A percentile compares a stretch with the other conserved stretches of the same genome.
phyloP scores from a whole-genome alignment of 768 basidiomycete genomes.

The Russula sp. region DNA sequence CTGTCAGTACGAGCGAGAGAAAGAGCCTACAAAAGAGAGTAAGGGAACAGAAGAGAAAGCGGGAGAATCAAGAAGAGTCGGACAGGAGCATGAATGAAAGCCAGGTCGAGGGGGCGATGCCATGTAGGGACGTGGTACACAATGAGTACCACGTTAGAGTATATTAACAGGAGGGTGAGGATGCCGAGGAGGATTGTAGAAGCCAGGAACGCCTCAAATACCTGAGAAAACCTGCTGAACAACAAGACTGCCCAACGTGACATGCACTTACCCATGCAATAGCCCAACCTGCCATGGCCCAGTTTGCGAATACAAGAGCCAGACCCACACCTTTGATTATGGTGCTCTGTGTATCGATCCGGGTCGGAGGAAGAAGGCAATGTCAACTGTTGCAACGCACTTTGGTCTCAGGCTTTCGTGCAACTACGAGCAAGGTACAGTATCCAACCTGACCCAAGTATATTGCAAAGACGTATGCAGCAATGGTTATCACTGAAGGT shows the following conservation, averaged over 20 bases:
- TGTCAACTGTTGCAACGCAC: slow-evolving; percentile 31
- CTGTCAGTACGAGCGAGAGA: not conserved
- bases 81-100: slow-evolving; percentile 84
- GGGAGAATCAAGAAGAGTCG: slow-evolving; percentile 57
- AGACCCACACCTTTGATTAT: slow-evolving; percentile 76
- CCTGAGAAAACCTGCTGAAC: slow-evolving; percentile 33
- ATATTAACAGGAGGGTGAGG: slow-evolving; percentile 63
- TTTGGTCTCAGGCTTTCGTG: slow-evolving; percentile 75
- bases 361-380: slow-evolving; percentile 6
- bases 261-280: slow-evolving; percentile 55
- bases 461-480: slow-evolving; percentile 53
- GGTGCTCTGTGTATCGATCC: slow-evolving; percentile 41
- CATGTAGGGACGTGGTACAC: slow-evolving; percentile 61
- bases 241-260: not conserved
- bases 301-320: slow-evolving; percentile 70
- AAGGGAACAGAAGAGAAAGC: slow-evolving; percentile 52
- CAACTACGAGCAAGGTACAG: slow-evolving; percentile 69
- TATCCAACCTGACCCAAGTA: slow-evolving; percentile 74
- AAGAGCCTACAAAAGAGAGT: slow-evolving; percentile 48
- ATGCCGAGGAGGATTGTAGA: slow-evolving; percentile 71
- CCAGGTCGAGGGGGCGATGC: slow-evolving; percentile 61
- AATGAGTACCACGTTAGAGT: slow-evolving; percentile 73
- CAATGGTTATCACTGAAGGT: slow-evolving; percentile 53
- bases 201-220: slow-evolving; percentile 69
- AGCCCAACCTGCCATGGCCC: slow-evolving; percentile 76